phyloP scores from a whole-genome alignment of 495 filamentous ascomycete species.

The Aspergillus carlsbadensis region DNA sequence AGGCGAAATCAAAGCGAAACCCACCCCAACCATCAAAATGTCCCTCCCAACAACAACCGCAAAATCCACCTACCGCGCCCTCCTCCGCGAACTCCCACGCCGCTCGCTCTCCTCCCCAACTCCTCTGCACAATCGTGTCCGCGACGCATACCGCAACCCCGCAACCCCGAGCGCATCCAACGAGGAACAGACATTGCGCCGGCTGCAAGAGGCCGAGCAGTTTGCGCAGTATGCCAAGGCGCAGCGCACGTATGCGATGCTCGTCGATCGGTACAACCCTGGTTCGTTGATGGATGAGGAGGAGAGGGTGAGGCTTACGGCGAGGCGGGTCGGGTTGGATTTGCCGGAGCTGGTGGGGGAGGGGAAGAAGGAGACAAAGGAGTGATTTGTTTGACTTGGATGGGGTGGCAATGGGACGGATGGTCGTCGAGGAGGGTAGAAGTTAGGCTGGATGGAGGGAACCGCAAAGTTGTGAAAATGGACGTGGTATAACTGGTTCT shows the following conservation, averaged over 20 bases:
- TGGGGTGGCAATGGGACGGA: no score
- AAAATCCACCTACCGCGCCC: constrained; percentile 80
- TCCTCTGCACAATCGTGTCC: constrained; percentile 59
- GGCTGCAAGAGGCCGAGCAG: constrained; percentile 67
- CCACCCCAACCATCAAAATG: no score
- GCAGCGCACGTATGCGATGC: constrained; percentile 73
- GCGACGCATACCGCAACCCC: constrained; percentile 42
- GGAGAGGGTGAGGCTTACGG: constrained; percentile 78
- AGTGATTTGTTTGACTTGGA: no score
- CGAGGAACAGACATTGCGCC: no score
- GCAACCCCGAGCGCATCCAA: background rate
- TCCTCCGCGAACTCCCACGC: constrained; percentile 89
- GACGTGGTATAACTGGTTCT: background rate
- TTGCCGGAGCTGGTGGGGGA: constrained; percentile 54
- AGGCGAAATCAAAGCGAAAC: no score
- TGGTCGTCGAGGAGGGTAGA: no score
- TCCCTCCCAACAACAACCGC: constrained; percentile 29
- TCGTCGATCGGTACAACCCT: constrained; percentile 91
- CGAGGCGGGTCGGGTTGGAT: constrained; percentile 85
- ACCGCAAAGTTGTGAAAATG: background rate
- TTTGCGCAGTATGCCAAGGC: constrained; percentile 75
- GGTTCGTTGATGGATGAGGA: constrained; percentile 82
- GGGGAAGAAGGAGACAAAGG: constrained; percentile 3
- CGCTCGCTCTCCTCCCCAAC: constrained; percentile 55
- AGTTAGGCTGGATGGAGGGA: background rate